phyloP scores from a whole-genome alignment of 441 rosid genomes.

The Pelargonium fulgidum region DNA sequence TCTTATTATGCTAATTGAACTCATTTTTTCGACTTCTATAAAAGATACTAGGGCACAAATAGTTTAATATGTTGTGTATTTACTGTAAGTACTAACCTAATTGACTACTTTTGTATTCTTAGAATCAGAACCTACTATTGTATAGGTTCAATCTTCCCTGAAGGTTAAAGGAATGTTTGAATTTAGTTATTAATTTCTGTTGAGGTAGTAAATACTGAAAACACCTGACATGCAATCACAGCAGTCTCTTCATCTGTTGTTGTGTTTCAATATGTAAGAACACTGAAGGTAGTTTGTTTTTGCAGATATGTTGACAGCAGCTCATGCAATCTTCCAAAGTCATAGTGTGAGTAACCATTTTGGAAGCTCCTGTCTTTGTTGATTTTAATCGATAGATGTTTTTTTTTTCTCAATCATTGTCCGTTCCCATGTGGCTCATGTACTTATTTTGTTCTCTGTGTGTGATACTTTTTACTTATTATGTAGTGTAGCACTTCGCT shows the following conservation, averaged over 20 bases:
- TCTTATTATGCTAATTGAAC: neutral
- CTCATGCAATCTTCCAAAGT: conserved; percentile 67
- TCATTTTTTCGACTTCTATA: neutral
- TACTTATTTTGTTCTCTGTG: neutral
- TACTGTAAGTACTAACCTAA: neutral
- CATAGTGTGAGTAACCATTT: conserved; percentile 53
- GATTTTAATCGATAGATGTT: neutral
- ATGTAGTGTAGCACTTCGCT: neutral
- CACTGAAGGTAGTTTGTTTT: neutral
- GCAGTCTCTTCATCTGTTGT: neutral
- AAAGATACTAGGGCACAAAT: neutral
- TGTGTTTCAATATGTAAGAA: neutral
- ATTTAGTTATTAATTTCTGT: neutral
- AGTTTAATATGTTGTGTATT: neutral
- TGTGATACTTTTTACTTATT: neutral
- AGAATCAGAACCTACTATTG: neutral
- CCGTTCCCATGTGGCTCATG: neutral
- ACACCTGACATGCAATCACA: neutral
- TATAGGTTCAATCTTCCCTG: neutral
- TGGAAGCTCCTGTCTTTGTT: neutral
- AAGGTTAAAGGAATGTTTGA: neutral
- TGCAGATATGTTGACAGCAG: conserved; percentile 87
- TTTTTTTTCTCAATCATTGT: neutral
- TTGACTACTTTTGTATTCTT: neutral
- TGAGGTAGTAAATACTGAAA: neutral